Evolutionary conservation across 1,284 basidiomycete species (phyloP).

Genomic region (Cryptococcus sp.): DNA sequence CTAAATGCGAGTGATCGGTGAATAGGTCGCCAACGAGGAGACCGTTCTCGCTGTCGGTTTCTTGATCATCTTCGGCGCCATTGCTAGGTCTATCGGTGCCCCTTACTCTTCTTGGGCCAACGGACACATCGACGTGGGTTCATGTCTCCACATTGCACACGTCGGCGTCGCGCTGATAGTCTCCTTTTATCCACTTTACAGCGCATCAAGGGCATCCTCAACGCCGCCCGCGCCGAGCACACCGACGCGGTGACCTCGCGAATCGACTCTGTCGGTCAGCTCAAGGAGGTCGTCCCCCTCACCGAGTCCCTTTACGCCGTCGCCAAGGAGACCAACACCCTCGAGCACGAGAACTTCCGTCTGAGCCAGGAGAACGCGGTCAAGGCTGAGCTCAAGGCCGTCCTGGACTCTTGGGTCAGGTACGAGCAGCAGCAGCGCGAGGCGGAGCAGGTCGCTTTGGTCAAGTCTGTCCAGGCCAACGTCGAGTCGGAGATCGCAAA

Average conservation of each 20-base stretch:
- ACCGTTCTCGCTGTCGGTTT: constrained; percentile 80
- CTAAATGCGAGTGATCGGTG: neutral
- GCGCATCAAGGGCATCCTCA: constrained; percentile 79
- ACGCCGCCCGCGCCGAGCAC: constrained; percentile 82
- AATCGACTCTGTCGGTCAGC: constrained; percentile 84
- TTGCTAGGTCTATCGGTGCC: constrained; percentile 75
- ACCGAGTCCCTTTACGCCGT: constrained; percentile 89
- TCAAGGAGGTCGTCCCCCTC: constrained; percentile 90
- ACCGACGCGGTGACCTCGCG: constrained; percentile 91
- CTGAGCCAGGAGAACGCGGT: constrained; percentile 86
- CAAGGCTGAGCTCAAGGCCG: constrained; percentile 86
- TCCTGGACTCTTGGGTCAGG: constrained; percentile 97
- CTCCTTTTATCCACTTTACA: constrained; percentile 4
- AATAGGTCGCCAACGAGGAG: constrained; percentile 84
- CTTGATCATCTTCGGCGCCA: constrained; percentile 80
- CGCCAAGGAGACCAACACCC: constrained; percentile 92
- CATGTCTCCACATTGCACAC: neutral
- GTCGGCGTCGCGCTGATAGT: neutral
- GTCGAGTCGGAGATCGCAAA: constrained; percentile 81
- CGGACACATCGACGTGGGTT: constrained; percentile 67
- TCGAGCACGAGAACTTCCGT: constrained; percentile 88
- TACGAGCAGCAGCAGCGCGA: constrained; percentile 97
- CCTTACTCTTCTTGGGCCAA: constrained; percentile 95
- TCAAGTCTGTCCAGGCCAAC: constrained; percentile 81
- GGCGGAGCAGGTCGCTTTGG: constrained; percentile 88